Percentiles rank a stretch among this genome's conserved stretches.
These are phyloP conservation scores for Didymella glomerata DNA, from an alignment of 2,329 filamentous ascomycete species.

Conservation along the genomic window DNA sequence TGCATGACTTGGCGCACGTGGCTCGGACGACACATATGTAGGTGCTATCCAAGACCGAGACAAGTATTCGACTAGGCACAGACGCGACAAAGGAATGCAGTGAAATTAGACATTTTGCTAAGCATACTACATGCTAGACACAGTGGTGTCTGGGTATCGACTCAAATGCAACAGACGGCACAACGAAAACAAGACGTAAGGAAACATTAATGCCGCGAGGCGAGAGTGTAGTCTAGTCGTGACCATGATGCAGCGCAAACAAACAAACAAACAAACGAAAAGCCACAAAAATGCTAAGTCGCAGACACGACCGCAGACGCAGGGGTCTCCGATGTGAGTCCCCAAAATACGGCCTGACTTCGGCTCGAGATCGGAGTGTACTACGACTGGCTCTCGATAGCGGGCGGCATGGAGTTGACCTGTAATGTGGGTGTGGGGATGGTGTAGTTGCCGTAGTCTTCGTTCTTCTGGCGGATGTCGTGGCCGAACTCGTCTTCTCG, in stretches of 20 bases:
- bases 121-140: slow-evolving; percentile 16
- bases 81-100: too few species aligned
- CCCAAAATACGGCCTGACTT: neutral
- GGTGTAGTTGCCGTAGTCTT: slow-evolving; percentile 34
- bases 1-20: too few species aligned
- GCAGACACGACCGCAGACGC: neutral
- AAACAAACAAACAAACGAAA: neutral
- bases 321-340: too few species aligned
- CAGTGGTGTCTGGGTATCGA: slow-evolving; percentile 26
- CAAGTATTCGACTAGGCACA: too few species aligned
- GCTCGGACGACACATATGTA: too few species aligned
- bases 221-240: slow-evolving; percentile 19
- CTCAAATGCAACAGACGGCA: slow-evolving; percentile 3
- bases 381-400: slow-evolving; percentile 32
- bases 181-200: neutral
- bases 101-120: slow-evolving; percentile 17
- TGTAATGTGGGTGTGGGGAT: slow-evolving; percentile 41
- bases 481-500: slow-evolving; percentile 35
- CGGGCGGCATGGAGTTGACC: slow-evolving; percentile 39
- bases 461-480: slow-evolving; percentile 23
- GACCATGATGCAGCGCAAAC: slow-evolving; percentile 9
- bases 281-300: neutral
- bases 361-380: neutral
- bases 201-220: slow-evolving; percentile 25
- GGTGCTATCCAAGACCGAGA: too few species aligned